Percentiles rank a stretch among this genome's conserved stretches.
Evolutionary conservation across 441 rosid species (phyloP).

Genomic region (Erysimum cheiri): DNA sequence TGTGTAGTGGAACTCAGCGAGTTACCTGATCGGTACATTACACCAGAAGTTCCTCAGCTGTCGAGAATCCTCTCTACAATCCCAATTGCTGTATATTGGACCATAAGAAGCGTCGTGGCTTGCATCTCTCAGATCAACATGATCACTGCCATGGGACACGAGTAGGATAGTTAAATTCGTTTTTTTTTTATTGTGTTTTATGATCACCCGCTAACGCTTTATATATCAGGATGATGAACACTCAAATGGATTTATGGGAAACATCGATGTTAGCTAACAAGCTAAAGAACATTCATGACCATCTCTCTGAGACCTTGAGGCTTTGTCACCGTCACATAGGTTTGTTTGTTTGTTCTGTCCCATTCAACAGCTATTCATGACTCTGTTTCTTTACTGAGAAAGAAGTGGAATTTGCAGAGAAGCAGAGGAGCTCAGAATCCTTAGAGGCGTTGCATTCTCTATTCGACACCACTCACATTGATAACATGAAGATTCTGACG

Average conservation of each 20-base stretch:
- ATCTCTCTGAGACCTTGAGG: conserved; percentile 55
- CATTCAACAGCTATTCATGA: conserved; percentile 1
- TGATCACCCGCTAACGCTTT: conserved; percentile 1
- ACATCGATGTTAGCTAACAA: conserved; percentile 70
- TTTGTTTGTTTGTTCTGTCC: conserved; percentile 25
- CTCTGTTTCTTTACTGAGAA: conserved; percentile 18
- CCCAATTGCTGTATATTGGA: conserved; percentile 84
- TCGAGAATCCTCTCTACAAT: conserved; percentile 55
- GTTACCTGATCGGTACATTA: conserved; percentile 61
- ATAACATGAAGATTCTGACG: conserved; percentile 74
- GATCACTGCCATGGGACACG: conserved; percentile 68
- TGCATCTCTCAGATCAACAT: conserved; percentile 69
- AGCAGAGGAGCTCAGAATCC: conserved; percentile 56
- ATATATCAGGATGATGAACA: conserved; percentile 55
- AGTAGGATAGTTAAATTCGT: conserved; percentile 46
- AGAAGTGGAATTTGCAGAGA: conserved; percentile 52
- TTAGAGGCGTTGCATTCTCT: conserved; percentile 53
- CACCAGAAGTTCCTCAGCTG: conserved; percentile 56
- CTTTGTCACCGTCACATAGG: conserved; percentile 68
- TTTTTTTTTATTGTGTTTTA: neutral
- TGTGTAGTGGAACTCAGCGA: conserved; percentile 66
- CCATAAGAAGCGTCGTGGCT: conserved; percentile 71
- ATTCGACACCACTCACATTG: conserved; percentile 59
- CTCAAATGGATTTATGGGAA: conserved; percentile 73
- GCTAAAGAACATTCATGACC: conserved; percentile 60